Evolutionary conservation across 2,329 filamentous ascomycete species (phyloP).

Genomic region (Chaetomium olivaceum): DNA sequence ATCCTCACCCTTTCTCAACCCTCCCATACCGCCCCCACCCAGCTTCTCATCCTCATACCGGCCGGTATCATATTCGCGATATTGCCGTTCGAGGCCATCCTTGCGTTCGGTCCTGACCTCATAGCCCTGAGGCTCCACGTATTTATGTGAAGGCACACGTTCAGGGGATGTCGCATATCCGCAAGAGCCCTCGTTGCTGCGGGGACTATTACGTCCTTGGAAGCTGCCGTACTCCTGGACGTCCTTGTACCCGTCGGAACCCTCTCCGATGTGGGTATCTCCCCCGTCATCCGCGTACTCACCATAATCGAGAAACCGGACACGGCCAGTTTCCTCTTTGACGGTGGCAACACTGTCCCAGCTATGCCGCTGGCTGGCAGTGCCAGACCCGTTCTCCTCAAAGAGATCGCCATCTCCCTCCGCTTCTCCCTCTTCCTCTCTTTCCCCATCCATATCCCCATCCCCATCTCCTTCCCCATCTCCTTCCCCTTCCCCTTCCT

Average conservation of each 20-base stretch:
- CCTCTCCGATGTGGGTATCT: constrained; percentile 12
- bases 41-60: background rate
- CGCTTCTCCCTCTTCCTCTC: background rate
- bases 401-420: background rate
- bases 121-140: background rate
- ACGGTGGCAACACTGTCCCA: background rate
- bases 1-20: background rate
- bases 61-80: background rate
- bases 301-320: background rate
- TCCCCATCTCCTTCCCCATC: background rate
- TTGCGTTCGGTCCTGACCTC: background rate
- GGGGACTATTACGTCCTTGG: background rate
- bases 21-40: background rate
- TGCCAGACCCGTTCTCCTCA: background rate
- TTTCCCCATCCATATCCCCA: background rate
- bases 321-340: background rate
- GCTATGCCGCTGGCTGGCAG: constrained; percentile 7
- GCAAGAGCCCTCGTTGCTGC: background rate
- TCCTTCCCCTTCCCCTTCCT: background rate
- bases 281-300: constrained; percentile 13
- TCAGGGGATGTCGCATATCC: background rate
- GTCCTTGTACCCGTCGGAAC: constrained; percentile 8
- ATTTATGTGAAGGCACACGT: background rate
- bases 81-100: background rate
- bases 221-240: background rate